Evolutionary conservation across 768 basidiomycete genomes (phyloP).

Genomic region (Trametes coccinea): DNA sequence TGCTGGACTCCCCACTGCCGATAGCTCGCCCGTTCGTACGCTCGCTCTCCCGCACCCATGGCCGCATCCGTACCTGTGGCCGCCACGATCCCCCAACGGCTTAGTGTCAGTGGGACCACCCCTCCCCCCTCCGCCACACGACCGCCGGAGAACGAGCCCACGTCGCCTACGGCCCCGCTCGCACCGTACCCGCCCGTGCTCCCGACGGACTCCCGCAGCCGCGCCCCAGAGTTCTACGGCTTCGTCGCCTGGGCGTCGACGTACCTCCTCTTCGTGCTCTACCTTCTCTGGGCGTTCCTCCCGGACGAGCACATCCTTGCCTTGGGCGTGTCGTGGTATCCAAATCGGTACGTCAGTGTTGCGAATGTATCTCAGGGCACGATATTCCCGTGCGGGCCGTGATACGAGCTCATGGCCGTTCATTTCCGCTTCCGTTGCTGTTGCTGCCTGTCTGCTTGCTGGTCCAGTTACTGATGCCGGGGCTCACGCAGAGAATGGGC

Average conservation of each 20-base stretch:
- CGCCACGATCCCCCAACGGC: neutral
- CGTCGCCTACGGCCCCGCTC: constrained; percentile 47
- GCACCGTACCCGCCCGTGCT: constrained; percentile 43
- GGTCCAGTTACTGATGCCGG: neutral
- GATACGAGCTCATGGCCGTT: constrained; percentile 6
- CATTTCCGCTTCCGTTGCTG: constrained; percentile 16
- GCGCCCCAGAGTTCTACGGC: constrained; percentile 87
- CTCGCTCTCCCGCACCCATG: neutral
- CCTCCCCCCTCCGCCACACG: neutral
- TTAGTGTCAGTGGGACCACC: neutral
- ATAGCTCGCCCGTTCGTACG: neutral
- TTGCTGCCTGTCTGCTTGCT: neutral
- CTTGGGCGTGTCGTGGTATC: constrained; percentile 82
- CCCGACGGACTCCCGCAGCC: constrained; percentile 52
- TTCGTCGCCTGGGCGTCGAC: constrained; percentile 86
- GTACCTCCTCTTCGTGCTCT: constrained; percentile 65
- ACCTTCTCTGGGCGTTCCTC: constrained; percentile 77
- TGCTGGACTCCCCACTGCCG: neutral
- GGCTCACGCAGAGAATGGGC: constrained; percentile 72
- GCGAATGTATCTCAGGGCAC: neutral
- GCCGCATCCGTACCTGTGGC: neutral
- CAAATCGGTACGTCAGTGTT: constrained; percentile 60
- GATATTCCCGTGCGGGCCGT: constrained; percentile 5
- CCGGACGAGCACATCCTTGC: constrained; percentile 69
- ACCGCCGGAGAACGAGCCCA: constrained; percentile 32